Base-by-base conservation (phyloP, 163 green algal species). In the Scenedesmus sp. region DNA sequence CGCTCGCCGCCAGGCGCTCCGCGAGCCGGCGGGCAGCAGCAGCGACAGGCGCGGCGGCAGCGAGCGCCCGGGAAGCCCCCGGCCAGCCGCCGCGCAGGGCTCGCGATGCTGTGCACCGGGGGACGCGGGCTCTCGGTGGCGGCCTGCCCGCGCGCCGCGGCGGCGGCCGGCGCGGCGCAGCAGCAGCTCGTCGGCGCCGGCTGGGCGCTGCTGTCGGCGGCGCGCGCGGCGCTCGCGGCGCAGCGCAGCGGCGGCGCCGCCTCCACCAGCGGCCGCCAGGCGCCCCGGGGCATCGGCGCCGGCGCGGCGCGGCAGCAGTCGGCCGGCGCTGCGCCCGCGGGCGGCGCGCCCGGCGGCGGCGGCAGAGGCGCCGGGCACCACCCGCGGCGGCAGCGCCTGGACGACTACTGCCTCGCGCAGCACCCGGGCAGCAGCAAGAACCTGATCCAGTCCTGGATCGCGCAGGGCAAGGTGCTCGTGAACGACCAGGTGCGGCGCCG, bases 381-480 rank as follows among this genome's bases (percentile, higher is more conserved):
- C 47, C 36, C 39, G 5, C 57, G 36, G 50, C 54, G 87, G 53
- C 62, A 85, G 47, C 80, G 92, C 26, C 86, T 98, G 45, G 94
- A 98, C 63, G 94, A 98, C 22, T 76, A 92, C 26, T 96, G 91
- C 70, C 20, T 91, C 28, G 88, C 91, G 67, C 77, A 88, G 63
- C 81, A 85, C 34, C 93, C 94, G 2, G 77, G 96, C 50, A 83
- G 92, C 71, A 93, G 85, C 79, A 85, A 87, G 6, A 94, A 90
- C 72, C 85, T 95, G 5, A 86, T 98, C 1, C 92, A 96, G 81
- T 96, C 92, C 11, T 98, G 89, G 87, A 98, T 98, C 33, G 69
- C 88, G 17, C 91, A 94, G 67, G 87, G 95, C 60, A 97, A 97
- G 81, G 95, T 98, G 24, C 70, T 90, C 13, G 91, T 97, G 13